Evolutionary conservation across 2,329 filamentous ascomycete species (phyloP).

Genomic region (Raffaelea ambrosiae): DNA sequence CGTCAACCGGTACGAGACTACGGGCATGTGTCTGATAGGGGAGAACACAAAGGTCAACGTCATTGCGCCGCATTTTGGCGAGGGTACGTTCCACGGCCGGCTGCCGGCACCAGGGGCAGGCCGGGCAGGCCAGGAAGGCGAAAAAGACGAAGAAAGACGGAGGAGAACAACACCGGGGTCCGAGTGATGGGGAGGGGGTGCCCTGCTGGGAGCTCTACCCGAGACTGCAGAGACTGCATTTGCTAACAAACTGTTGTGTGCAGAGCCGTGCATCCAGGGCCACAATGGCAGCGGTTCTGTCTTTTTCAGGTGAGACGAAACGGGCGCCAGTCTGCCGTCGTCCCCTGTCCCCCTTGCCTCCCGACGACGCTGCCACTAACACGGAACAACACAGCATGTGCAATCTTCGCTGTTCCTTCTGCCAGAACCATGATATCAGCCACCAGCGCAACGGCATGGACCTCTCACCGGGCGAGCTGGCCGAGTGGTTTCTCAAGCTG

Average conservation of each 20-base stretch:
- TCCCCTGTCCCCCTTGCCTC: too few relatives aligned
- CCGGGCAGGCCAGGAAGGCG: too few relatives aligned
- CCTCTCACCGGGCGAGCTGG: conserved; percentile 68
- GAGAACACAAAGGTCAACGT: conserved; percentile 71
- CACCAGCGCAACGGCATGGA: conserved; percentile 77
- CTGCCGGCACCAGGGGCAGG: too few relatives aligned
- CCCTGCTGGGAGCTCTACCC: too few relatives aligned
- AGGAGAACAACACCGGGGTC: too few relatives aligned
- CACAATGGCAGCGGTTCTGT: conserved; percentile 73
- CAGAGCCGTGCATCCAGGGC: conserved; percentile 73
- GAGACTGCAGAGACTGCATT: background rate
- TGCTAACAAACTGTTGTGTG: conserved; percentile 2
- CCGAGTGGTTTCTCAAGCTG: conserved; percentile 71
- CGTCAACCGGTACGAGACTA: conserved; percentile 73
- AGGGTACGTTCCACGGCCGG: conserved; percentile 36
- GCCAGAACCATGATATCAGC: conserved; percentile 77
- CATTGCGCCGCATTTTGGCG: conserved; percentile 78
- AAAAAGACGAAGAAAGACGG: background rate
- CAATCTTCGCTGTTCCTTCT: conserved; percentile 65
- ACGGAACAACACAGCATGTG: conserved; percentile 31
- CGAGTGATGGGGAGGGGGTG: too few relatives aligned
- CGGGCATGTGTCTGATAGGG: conserved; percentile 71
- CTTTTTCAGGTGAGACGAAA: conserved; percentile 67
- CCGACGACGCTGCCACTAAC: too few relatives aligned
- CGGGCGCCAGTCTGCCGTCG: too few relatives aligned